Conservation (phyloP, 73 alveolate genomes). For the Paramecium primaurelia region DNA sequence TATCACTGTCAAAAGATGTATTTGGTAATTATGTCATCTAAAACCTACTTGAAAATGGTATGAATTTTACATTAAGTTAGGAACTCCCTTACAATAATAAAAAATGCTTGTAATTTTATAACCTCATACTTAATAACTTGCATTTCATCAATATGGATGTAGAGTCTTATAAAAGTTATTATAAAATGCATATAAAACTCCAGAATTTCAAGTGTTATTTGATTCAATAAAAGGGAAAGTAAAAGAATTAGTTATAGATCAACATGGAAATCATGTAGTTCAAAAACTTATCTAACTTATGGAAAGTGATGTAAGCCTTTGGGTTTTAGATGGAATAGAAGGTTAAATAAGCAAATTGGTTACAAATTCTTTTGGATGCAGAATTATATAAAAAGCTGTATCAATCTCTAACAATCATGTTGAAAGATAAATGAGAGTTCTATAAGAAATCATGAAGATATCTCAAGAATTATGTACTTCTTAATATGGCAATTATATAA, state of each 20-base stretch:
- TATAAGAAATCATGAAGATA: conserved; percentile 57
- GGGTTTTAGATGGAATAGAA: conserved; percentile 42
- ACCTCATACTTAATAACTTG: conserved; percentile 61
- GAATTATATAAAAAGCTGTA: conserved; percentile 69
- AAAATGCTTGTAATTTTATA: conserved; percentile 58
- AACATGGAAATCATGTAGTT: conserved; percentile 76
- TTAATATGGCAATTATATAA: conserved; percentile 75
- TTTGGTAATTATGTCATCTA: conserved; percentile 76
- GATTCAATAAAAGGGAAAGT: conserved; percentile 57
- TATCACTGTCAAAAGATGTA: conserved; percentile 67
- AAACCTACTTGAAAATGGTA: conserved; percentile 66
- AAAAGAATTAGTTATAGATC: conserved; percentile 71
- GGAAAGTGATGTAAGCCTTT: not conserved
- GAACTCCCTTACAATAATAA: conserved; percentile 29
- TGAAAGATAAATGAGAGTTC: conserved; percentile 55
- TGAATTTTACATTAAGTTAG: not conserved
- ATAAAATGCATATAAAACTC: conserved; percentile 49
- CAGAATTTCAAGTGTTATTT: conserved; percentile 53
- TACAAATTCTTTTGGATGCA: conserved; percentile 44
- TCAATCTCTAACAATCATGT: conserved; percentile 60
- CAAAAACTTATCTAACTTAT: not conserved
- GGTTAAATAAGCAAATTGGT: not conserved
- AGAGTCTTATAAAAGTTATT: conserved; percentile 71
- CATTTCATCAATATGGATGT: conserved; percentile 74
- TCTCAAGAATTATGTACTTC: conserved; percentile 68